Conservation (phyloP, 2,329 filamentous ascomycete genomes). For the Penicillium verrucosum region DNA sequence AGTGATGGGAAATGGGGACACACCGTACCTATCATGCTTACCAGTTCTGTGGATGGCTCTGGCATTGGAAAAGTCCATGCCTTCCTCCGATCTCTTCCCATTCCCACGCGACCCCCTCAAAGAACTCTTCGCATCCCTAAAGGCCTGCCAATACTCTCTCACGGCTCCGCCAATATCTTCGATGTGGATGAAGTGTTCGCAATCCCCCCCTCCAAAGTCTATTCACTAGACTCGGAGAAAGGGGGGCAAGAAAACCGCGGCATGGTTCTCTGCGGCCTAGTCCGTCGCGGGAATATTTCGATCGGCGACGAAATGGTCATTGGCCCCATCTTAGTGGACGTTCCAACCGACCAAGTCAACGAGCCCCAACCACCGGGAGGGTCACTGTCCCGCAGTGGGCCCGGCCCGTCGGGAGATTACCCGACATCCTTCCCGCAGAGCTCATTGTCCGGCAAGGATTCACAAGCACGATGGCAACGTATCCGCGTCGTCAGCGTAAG, state of each 20-base stretch:
- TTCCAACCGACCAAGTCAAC: conserved; percentile 52
- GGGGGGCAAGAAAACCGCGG: conserved; percentile 51
- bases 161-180: conserved; percentile 66
- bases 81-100: conserved; percentile 70
- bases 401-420: conserved; percentile 32
- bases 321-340: conserved; percentile 63
- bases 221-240: conserved; percentile 40
- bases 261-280: conserved; percentile 77
- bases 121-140: conserved; percentile 21
- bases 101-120: conserved; percentile 50
- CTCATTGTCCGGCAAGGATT: conserved; percentile 42
- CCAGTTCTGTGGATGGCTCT: conserved; percentile 78
- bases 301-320: conserved; percentile 75
- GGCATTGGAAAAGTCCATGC: conserved; percentile 81
- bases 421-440: conserved; percentile 33
- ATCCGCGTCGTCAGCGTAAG: conserved; percentile 82
- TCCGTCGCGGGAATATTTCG: conserved; percentile 73
- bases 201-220: conserved; percentile 62
- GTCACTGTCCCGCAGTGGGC: conserved; percentile 30
- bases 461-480: conserved; percentile 71
- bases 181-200: conserved; percentile 89
- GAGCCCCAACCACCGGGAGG: conserved; percentile 24
- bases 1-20: conserved; percentile 40
- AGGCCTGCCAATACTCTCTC: conserved; percentile 19
- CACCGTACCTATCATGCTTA: conserved; percentile 79